Conservation (phyloP, 176 grass and related monocot species). For the Oryza glumipatula region DNA sequence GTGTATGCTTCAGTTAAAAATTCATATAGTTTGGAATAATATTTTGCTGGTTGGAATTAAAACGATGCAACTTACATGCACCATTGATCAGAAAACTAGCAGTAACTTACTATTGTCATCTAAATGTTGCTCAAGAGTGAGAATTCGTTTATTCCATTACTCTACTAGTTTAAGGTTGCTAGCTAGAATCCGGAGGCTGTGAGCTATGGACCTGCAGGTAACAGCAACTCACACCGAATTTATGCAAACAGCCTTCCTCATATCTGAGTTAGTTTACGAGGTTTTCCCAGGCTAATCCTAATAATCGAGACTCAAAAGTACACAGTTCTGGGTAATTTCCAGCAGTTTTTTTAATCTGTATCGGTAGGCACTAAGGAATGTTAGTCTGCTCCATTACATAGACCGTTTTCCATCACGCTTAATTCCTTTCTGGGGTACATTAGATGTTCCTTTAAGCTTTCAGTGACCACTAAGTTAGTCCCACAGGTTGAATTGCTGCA, state of each 20-base stretch:
- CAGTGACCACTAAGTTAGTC: background rate
- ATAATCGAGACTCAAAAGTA: background rate
- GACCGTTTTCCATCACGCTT: constrained; percentile 17
- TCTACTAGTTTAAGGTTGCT: constrained; percentile 3
- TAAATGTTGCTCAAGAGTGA: background rate
- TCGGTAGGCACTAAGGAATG: background rate
- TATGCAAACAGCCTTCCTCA: background rate
- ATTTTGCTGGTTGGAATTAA: background rate
- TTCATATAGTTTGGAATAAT: background rate
- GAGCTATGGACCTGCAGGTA: background rate
- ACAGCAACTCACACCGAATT: background rate
- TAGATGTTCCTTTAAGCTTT: background rate
- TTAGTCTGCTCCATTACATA: constrained; percentile 17
- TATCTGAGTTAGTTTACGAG: background rate
- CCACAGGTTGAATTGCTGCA: background rate
- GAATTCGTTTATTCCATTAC: background rate
- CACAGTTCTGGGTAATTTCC: background rate
- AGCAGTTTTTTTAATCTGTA: background rate
- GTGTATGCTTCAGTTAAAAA: background rate
- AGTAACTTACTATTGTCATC: background rate
- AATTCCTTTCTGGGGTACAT: constrained; percentile 25
- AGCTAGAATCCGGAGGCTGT: background rate
- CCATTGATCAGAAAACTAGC: background rate
- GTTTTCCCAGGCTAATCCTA: background rate
- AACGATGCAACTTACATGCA: background rate